Evolutionary conservation across 768 basidiomycete species (phyloP).

Genomic region (Mrakia frigida): DNA sequence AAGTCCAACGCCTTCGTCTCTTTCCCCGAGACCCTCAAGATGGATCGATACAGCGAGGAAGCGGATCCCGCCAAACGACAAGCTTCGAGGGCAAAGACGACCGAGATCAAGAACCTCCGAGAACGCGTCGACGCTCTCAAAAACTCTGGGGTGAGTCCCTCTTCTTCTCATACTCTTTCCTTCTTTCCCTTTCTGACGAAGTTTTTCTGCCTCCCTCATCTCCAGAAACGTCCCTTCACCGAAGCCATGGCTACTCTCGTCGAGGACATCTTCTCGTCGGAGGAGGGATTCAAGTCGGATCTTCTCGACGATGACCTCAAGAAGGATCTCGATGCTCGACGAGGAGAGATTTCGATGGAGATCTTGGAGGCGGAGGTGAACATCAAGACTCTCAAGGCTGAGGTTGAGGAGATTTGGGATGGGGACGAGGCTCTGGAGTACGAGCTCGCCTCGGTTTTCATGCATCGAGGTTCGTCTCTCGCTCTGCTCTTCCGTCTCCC

Average conservation of each 20-base stretch:
- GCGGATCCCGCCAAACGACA: conserved; percentile 66
- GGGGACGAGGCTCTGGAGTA: conserved; percentile 65
- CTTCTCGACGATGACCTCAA: conserved; percentile 52
- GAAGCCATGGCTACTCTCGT: conserved; percentile 55
- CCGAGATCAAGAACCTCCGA: conserved; percentile 59
- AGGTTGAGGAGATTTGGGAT: conserved; percentile 70
- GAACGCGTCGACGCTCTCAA: conserved; percentile 65
- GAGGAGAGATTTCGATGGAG: conserved; percentile 53
- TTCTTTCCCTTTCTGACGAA: neutral
- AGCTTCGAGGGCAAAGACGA: conserved; percentile 64
- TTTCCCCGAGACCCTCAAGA: conserved; percentile 75
- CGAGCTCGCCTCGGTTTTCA: conserved; percentile 85
- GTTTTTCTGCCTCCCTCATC: neutral
- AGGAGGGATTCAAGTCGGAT: conserved; percentile 40
- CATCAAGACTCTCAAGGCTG: conserved; percentile 36
- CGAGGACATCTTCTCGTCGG: conserved; percentile 52
- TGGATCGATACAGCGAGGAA: conserved; percentile 85
- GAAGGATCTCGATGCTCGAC: conserved; percentile 54
- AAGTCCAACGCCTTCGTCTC: conserved; percentile 95
- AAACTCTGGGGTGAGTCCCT: conserved; percentile 16
- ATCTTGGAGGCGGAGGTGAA: conserved; percentile 30
- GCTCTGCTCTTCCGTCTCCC: neutral
- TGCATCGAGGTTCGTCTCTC: conserved; percentile 75
- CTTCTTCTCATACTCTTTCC: neutral
- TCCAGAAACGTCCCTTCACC: conserved; percentile 59